These are phyloP conservation scores for Nannochloropsis gaditana DNA, from an alignment of 108 stramenopile species.

Conservation along the genomic window DNA sequence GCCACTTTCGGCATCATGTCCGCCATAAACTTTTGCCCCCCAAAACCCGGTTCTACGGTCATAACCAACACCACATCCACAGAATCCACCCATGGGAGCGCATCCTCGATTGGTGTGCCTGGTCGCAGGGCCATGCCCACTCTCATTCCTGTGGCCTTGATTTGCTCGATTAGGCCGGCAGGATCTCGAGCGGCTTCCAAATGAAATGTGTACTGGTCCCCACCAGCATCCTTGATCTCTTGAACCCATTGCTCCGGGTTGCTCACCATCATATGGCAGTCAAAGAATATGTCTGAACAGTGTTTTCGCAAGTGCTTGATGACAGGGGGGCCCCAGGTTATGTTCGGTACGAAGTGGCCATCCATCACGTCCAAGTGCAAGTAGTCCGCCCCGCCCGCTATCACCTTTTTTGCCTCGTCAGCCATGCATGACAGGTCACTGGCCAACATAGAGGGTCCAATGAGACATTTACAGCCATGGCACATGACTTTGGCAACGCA, in stretches of 20 bases:
- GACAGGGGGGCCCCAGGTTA: constrained; percentile 84
- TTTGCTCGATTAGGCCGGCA: constrained; percentile 56
- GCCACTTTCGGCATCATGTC: constrained; percentile 78
- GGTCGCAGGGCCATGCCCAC: constrained; percentile 76
- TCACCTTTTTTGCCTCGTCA: constrained; percentile 63
- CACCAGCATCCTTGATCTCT: constrained; percentile 70
- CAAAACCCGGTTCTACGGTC: constrained; percentile 86
- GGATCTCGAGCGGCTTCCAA: constrained; percentile 63
- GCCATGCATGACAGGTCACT: constrained; percentile 71
- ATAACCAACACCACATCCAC: constrained; percentile 75
- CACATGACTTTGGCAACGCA: not conserved
- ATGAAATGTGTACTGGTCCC: constrained; percentile 69
- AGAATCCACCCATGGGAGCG: constrained; percentile 57
- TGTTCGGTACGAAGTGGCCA: constrained; percentile 95
- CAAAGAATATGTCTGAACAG: constrained; percentile 59
- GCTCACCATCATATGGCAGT: constrained; percentile 83
- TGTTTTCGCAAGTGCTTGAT: constrained; percentile 60
- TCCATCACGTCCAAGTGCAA: constrained; percentile 98
- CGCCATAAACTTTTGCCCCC: constrained; percentile 77
- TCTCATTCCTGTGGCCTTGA: constrained; percentile 67
- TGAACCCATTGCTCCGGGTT: constrained; percentile 79
- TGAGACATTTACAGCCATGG: constrained; percentile 31
- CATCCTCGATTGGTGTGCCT: constrained; percentile 64
- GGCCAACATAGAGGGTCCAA: constrained; percentile 71
- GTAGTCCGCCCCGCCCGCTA: constrained; percentile 62